These are phyloP conservation scores for Zasmidium cellare DNA, from an alignment of 2,329 filamentous ascomycete genomes.

Conservation along the genomic window DNA sequence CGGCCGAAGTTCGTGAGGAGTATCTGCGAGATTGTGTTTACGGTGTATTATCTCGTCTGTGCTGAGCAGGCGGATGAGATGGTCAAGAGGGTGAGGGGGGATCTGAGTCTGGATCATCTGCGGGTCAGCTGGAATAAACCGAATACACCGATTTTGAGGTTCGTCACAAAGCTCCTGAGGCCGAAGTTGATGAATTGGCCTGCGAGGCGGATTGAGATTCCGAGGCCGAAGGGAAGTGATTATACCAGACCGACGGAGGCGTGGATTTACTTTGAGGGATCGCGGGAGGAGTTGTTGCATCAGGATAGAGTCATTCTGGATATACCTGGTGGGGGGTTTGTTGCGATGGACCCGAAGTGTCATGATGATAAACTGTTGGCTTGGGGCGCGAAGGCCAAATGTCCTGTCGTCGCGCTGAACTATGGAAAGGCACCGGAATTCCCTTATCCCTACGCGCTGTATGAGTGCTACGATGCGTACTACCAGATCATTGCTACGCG, in stretches of 20 bases:
- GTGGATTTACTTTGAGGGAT: conserved; percentile 94
- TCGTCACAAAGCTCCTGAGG: conserved; percentile 70
- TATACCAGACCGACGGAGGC: conserved; percentile 80
- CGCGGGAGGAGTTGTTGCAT: conserved; percentile 71
- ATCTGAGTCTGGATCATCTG: conserved; percentile 86
- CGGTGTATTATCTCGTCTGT: conserved; percentile 85
- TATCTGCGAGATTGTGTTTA: conserved; percentile 78
- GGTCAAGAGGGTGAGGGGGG: conserved; percentile 83
- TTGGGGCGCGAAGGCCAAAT: conserved; percentile 84
- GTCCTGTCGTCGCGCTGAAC: conserved; percentile 89
- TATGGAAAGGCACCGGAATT: conserved; percentile 85
- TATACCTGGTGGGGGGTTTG: conserved; percentile 90
- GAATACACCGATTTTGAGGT: conserved; percentile 79
- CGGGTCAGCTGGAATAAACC: conserved; percentile 95
- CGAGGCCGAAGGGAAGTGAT: conserved; percentile 73
- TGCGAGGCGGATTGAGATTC: conserved; percentile 80
- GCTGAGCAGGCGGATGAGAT: conserved; percentile 96
- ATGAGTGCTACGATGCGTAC: conserved; percentile 87
- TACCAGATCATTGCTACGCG: conserved; percentile 68
- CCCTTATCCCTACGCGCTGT: conserved; percentile 81
- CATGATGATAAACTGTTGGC: conserved; percentile 92
- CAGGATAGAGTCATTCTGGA: conserved; percentile 82
- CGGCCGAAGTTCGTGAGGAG: conserved; percentile 77
- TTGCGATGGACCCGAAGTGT: conserved; percentile 92
- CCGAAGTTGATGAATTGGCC: conserved; percentile 79